A percentile compares a stretch with the other conserved stretches of the same genome.
Evolutionary conservation across 2,329 filamentous ascomycete genomes (phyloP).

Genomic region (Sclerotinia borealis): DNA sequence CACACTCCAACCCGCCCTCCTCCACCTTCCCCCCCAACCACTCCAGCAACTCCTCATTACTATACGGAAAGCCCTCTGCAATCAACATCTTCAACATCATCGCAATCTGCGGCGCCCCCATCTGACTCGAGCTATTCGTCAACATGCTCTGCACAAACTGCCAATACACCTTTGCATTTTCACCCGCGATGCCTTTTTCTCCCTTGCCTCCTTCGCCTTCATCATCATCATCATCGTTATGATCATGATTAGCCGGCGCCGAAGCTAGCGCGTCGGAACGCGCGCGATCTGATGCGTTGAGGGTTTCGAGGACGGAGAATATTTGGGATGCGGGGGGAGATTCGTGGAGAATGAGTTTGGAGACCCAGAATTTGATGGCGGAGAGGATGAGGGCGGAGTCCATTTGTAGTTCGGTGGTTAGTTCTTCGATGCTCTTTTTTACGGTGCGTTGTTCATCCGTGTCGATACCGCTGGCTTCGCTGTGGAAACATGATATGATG

Average conservation of each 20-base stretch:
- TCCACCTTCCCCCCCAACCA: constrained; percentile 75
- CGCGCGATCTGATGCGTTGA: constrained; percentile 39
- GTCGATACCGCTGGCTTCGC: constrained; percentile 25
- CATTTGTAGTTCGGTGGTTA: constrained; percentile 57
- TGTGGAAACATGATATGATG: constrained; percentile 77
- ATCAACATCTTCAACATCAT: constrained; percentile 97
- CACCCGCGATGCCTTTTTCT: constrained; percentile 54
- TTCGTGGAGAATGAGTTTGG: constrained; percentile 59
- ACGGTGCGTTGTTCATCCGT: constrained; percentile 14
- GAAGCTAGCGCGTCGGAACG: constrained; percentile 28
- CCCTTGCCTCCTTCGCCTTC: constrained; percentile 27
- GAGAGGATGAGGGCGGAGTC: constrained; percentile 64
- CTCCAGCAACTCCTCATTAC: constrained; percentile 78
- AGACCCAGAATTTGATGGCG: constrained; percentile 67
- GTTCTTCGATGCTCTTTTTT: constrained; percentile 44
- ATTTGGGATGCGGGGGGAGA: constrained; percentile 39
- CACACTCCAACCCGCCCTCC: constrained; percentile 62
- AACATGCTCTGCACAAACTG: constrained; percentile 93
- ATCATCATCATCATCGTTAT: constrained; percentile 24
- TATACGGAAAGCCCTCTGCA: constrained; percentile 81
- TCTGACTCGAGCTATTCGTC: constrained; percentile 75
- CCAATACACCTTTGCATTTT: constrained; percentile 70
- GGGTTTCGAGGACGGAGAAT: constrained; percentile 63
- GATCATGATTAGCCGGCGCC: constrained; percentile 18
- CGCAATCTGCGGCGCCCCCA: constrained; percentile 73